phyloP scores from a whole-genome alignment of 169 alveolate genomes.

The Eimeria necatrix region DNA sequence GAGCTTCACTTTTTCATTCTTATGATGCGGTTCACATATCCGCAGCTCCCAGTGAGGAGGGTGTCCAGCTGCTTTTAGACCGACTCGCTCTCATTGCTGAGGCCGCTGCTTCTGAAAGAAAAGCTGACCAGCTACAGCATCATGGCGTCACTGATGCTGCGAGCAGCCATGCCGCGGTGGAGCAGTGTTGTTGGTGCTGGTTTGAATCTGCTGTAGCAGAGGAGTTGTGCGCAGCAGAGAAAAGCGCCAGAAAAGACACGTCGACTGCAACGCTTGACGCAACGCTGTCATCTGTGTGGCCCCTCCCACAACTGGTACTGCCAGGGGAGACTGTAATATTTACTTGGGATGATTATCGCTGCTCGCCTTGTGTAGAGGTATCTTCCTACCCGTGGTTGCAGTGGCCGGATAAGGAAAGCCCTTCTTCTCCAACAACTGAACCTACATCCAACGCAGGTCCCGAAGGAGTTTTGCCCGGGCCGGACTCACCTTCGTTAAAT shows the following conservation, averaged over 20 bases:
- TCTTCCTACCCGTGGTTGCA: slow-evolving; percentile 60
- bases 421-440: not conserved
- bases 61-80: slow-evolving; percentile 17
- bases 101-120: slow-evolving; percentile 12
- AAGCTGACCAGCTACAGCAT: not conserved
- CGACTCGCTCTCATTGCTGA: slow-evolving; percentile 29
- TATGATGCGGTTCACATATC: slow-evolving; percentile 43
- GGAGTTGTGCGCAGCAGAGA: slow-evolving; percentile 22
- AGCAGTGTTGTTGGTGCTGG: slow-evolving; percentile 46
- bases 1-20: slow-evolving; percentile 7
- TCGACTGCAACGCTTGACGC: slow-evolving; percentile 22
- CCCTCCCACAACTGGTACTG: slow-evolving; percentile 70
- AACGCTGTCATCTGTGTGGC: slow-evolving; percentile 26
- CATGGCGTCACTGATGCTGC: not conserved
- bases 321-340: slow-evolving; percentile 77
- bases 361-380: slow-evolving; percentile 65
- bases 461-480: not conserved
- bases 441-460: not conserved
- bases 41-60: slow-evolving; percentile 42
- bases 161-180: slow-evolving; percentile 6
- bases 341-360: slow-evolving; percentile 78
- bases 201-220: slow-evolving; percentile 39
- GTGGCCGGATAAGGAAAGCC: not conserved
- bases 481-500: not conserved
- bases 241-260: not conserved